phyloP scores from a whole-genome alignment of 257 asterid genomes.

The Vinca minor region DNA sequence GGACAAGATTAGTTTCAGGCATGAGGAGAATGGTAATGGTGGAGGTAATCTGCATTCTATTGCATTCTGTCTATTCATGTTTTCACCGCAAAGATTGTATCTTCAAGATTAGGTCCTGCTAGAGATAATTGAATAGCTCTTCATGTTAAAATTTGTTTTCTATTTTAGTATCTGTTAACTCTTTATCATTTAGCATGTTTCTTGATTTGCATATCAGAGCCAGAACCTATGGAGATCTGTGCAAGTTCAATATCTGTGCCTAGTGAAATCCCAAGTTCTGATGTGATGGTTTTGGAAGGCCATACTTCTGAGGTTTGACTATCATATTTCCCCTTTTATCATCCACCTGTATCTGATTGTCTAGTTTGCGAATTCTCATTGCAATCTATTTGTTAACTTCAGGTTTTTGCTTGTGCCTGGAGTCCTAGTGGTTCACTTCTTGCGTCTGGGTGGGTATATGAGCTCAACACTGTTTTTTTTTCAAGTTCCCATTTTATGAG shows the following conservation, averaged over 20 bases:
- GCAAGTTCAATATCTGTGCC: constrained; percentile 45
- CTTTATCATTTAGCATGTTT: constrained; percentile 20
- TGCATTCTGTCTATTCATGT: constrained; percentile 4
- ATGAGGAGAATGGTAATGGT: constrained; percentile 53
- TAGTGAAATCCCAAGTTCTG: constrained; percentile 58
- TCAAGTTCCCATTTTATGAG: constrained; percentile 5
- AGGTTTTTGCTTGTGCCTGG: constrained; percentile 99
- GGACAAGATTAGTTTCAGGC: constrained; percentile 36
- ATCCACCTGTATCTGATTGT: constrained; percentile 5
- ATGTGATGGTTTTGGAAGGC: constrained; percentile 77
- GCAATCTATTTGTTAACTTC: constrained; percentile 17
- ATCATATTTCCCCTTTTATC: constrained; percentile 1
- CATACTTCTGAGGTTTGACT: constrained; percentile 88
- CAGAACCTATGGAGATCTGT: constrained; percentile 90
- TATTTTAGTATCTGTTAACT: background rate
- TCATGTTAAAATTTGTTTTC: background rate
- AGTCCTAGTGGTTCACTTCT: constrained; percentile 86
- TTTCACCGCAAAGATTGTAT: background rate
- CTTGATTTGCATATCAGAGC: constrained; percentile 39
- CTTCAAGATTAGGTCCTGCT: background rate
- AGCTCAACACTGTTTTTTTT: constrained; percentile 9
- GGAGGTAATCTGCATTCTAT: constrained; percentile 43
- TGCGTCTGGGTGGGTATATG: constrained; percentile 83
- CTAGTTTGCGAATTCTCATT: constrained; percentile 9
- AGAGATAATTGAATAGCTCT: constrained; percentile 5